Evolutionary conservation across 2,329 filamentous ascomycete species (phyloP).

Genomic region (Paraphaeosphaeria sporulosa): DNA sequence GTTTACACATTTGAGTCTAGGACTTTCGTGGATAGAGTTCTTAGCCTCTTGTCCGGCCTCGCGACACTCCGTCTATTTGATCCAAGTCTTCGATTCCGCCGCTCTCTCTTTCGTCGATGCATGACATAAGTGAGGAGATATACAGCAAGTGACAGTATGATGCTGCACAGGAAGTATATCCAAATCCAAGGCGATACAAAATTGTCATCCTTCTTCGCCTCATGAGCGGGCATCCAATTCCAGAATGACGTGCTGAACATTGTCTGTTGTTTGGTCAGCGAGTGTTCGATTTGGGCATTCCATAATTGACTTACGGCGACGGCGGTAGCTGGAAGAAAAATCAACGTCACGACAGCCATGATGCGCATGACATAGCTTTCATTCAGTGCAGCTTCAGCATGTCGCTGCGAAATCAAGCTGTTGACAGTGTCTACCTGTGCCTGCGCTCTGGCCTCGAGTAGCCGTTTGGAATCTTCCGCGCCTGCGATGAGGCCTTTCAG

Average conservation of each 20-base stretch:
- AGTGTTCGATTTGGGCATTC: too few relatives aligned
- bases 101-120: slow-evolving; percentile 1
- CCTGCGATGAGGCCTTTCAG: slow-evolving; percentile 5
- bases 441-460: slow-evolving; percentile 5
- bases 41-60: not conserved
- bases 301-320: not conserved
- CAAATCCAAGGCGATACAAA: slow-evolving; percentile 2
- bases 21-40: not conserved
- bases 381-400: slow-evolving; percentile 4
- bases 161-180: slow-evolving; percentile 2
- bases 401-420: slow-evolving; percentile 5
- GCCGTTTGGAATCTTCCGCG: not conserved
- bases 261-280: not conserved
- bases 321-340: slow-evolving; percentile 4
- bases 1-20: not conserved
- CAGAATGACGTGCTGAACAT: slow-evolving; percentile 4
- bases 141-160: not conserved
- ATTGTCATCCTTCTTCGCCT: not conserved
- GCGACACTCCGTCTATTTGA: not conserved
- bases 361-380: slow-evolving; percentile 2
- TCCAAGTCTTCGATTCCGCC: not conserved
- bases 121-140: slow-evolving; percentile 1
- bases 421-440: slow-evolving; percentile 1
- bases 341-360: slow-evolving; percentile 1
- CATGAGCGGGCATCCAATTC: not conserved